phyloP scores from a whole-genome alignment of 179 eudicot species.

The Beta corolliflora region DNA sequence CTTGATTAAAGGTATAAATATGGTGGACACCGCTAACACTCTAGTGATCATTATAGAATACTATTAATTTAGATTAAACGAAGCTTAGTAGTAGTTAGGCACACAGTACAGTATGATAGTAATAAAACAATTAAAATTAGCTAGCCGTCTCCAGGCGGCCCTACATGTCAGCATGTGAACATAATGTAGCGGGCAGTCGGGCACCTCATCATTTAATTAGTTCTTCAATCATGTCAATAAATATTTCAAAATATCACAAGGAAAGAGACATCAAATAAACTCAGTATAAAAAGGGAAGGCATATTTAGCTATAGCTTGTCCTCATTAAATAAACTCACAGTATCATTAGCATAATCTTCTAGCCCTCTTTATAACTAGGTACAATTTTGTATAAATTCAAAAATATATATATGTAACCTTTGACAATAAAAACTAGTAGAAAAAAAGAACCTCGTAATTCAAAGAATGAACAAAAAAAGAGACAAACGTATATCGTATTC shows the following conservation, averaged over 20 bases:
- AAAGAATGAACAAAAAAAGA: slow-evolving; percentile 29
- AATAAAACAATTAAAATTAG: not conserved
- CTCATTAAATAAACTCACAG: not conserved
- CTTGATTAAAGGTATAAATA: not conserved
- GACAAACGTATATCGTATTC: slow-evolving; percentile 11
- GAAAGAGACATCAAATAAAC: slow-evolving; percentile 2
- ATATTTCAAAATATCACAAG: not conserved
- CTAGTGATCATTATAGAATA: not conserved
- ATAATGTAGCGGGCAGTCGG: not conserved
- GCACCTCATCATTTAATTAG: slow-evolving; percentile 1
- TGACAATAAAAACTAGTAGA: not conserved
- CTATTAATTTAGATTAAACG: not conserved
- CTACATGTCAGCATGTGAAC: slow-evolving; percentile 9
- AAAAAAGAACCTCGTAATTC: slow-evolving; percentile 9
- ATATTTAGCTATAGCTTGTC: not conserved
- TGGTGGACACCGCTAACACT: no score
- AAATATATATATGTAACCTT: not conserved
- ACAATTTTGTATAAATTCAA: slow-evolving; percentile 23
- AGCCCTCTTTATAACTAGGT: not conserved
- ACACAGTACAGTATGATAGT: not conserved
- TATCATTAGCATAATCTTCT: slow-evolving; percentile 12
- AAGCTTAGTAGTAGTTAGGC: not conserved
- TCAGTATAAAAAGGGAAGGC: not conserved
- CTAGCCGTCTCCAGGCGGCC: not conserved
- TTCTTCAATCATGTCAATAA: slow-evolving; percentile 15